Evolutionary conservation across 345 rosid genomes (phyloP), one percentile per base, ranked within the genome.

Genomic region (Boechera divaricarpa): DNA sequence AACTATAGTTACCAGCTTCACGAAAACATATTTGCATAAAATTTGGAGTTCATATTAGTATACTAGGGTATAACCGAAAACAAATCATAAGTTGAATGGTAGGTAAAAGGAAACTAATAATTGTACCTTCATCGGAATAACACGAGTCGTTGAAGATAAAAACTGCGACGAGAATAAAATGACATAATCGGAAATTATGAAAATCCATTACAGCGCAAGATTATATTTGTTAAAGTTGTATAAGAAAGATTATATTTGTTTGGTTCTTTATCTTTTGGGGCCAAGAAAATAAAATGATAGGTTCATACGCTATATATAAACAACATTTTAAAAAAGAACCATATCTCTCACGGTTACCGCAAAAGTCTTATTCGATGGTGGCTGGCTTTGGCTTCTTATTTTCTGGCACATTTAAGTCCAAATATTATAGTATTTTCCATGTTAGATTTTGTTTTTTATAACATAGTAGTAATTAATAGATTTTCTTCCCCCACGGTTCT

Each of bases 1-100:
- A 91, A 2, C 80, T 70, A 63, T 82, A 82, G 33, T 75, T 5
- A 1, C 79, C 68, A 74, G 72, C 78, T 74, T 65, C 49, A 44
- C 13, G 10, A 54, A n/a, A 3, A 3, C 36, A 41, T 4, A 7
- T 3, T 36, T 72, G 16, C 44, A 45, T 18, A 48, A 13, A 41
- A 15, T 0, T 13, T 24, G 12, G 41, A 32, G 16, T 62, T 10
- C 10, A 16, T 18, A 16, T 41, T 13, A 55, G 11, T 42, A 32
- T 15, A 63, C n/a, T 54, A 65, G 5, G 49, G 18, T 15, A 47
- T 45, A 45, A 53, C 32, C 2, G 6, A 28, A 10, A 39, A 63
- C 3, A 32, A 2, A 3, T 18, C 44, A 31, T 39, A 29, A 16
- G 24, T 26, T 72, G 26, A 62, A 71, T 59, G 67, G 10, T 41